Evolutionary conservation across 225 moss, liverwort and hornwort species (phyloP).

Genomic region (Rhytidiadelphus loreus): DNA sequence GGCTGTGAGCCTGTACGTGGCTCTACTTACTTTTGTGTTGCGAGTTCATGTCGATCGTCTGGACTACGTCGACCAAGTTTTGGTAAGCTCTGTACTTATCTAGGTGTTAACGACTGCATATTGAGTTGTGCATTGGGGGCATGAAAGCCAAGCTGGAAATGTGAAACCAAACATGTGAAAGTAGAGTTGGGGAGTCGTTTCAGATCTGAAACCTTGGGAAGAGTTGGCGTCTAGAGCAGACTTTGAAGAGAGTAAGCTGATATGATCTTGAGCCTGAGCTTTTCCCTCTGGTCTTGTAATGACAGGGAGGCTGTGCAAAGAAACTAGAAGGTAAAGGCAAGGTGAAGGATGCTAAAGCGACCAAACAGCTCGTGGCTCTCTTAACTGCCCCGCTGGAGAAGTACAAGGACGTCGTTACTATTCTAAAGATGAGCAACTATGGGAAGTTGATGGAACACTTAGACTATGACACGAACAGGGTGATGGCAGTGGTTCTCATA

Average conservation of each 20-base stretch:
- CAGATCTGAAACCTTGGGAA: neutral
- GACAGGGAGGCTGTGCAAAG: constrained; percentile 90
- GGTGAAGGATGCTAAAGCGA: constrained; percentile 55
- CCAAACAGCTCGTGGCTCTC: constrained; percentile 55
- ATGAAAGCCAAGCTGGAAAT: neutral
- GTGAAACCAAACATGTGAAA: neutral
- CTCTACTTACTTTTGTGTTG: constrained; percentile 80
- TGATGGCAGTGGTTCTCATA: constrained; percentile 97
- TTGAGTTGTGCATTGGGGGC: neutral
- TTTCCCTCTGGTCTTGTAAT: neutral
- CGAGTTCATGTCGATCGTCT: constrained; percentile 93
- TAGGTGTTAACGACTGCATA: neutral
- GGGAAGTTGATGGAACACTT: constrained; percentile 93
- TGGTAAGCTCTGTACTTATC: constrained; percentile 42
- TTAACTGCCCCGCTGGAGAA: constrained; percentile 53
- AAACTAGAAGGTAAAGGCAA: constrained; percentile 77
- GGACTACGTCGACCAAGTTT: constrained; percentile 97
- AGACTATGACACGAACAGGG: constrained; percentile 97
- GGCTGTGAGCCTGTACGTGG: constrained; percentile 88
- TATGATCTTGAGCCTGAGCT: neutral
- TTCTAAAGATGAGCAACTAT: constrained; percentile 39
- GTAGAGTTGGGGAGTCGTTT: neutral
- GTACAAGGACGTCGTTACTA: constrained; percentile 46
- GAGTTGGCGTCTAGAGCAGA: neutral
- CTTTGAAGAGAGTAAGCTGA: neutral